These are phyloP conservation scores for Trichocladium antarcticum DNA, from an alignment of 495 filamentous ascomycete genomes.

Conservation along the genomic window DNA sequence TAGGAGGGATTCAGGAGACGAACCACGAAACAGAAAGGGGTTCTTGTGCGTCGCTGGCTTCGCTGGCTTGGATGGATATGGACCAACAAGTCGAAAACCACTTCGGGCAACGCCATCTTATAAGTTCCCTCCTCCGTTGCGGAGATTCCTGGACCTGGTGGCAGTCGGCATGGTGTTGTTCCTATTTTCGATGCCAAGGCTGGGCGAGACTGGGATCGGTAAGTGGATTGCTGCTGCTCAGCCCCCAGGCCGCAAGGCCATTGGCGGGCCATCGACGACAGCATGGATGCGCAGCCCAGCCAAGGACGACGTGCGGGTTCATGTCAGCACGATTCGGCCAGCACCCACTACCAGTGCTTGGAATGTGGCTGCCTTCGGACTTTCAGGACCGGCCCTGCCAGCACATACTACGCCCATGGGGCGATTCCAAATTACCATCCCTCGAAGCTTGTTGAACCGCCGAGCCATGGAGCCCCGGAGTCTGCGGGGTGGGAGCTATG, in stretches of 20 bases:
- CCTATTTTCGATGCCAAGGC: background rate
- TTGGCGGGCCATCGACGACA: background rate
- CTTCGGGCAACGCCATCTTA: background rate
- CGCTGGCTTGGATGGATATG: no score
- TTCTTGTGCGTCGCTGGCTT: background rate
- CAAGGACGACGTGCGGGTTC: no score
- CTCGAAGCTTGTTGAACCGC: no score
- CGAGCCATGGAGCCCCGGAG: no score
- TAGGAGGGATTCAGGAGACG: background rate
- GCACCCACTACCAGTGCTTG: no score
- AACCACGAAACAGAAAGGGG: background rate
- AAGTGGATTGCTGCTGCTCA: background rate
- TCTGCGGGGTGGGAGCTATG: no score
- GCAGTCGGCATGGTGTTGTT: background rate
- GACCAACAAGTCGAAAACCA: no score
- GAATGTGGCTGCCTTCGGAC: no score
- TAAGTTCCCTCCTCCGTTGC: background rate
- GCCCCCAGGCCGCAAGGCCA: background rate
- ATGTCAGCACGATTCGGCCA: background rate
- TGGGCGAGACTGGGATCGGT: background rate
- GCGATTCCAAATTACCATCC: no score
- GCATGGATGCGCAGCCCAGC: constrained; percentile 1
- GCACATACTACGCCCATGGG: no score
- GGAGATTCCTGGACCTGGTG: background rate
- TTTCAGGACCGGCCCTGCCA: no score